Evolutionary conservation across 2,329 filamentous ascomycete species (phyloP).

Genomic region (Corinectria fuckeliana): DNA sequence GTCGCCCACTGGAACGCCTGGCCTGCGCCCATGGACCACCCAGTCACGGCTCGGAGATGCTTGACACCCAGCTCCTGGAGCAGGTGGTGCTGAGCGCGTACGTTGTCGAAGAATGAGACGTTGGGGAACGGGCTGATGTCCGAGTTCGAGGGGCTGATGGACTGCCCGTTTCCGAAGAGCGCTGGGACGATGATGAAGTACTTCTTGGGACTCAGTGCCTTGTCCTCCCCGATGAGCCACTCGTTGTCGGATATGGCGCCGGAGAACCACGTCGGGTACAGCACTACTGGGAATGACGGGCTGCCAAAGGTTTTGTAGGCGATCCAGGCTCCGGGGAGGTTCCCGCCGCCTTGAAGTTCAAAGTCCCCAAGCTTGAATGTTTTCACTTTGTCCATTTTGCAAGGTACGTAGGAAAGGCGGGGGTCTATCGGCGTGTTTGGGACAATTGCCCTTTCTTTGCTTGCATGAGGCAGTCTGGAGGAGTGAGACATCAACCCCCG

Average conservation of each 20-base stretch:
- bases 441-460: too few species aligned
- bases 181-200: conserved; percentile 60
- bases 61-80: conserved; percentile 51
- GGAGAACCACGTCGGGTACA: conserved; percentile 79
- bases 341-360: conserved; percentile 68
- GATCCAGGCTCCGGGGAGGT: conserved; percentile 68
- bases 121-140: conserved; percentile 50
- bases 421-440: background rate
- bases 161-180: conserved; percentile 60
- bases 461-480: too few species aligned
- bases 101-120: conserved; percentile 57
- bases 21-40: conserved; percentile 64
- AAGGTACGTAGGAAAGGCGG: too few species aligned
- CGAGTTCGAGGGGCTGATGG: conserved; percentile 59
- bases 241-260: conserved; percentile 71
- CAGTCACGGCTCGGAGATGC: conserved; percentile 54
- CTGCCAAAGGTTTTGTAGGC: conserved; percentile 80
- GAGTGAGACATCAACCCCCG: background rate
- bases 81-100: conserved; percentile 54
- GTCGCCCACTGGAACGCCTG: conserved; percentile 60
- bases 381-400: conserved; percentile 24
- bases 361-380: conserved; percentile 68
- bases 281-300: conserved; percentile 65
- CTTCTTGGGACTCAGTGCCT: conserved; percentile 64
- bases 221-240: conserved; percentile 74